Conservation (phyloP, 805 yeast species). For the Tetrapisispora fleetii region DNA sequence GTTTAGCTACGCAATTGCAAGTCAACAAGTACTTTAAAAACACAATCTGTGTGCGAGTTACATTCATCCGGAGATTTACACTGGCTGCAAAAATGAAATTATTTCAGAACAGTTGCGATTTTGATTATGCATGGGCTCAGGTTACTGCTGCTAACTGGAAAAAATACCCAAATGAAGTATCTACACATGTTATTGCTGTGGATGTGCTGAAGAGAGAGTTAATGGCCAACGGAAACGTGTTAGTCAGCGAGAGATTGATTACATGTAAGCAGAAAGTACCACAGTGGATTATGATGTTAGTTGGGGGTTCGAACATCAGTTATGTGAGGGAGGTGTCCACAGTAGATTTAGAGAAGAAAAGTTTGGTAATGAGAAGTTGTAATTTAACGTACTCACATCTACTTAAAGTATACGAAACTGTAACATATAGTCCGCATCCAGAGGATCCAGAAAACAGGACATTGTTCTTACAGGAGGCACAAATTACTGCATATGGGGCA, state of each 20-base stretch:
- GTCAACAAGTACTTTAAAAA: too few relatives aligned
- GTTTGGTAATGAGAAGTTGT: slow-evolving; percentile 71
- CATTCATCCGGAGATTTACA: neutral
- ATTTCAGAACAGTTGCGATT: slow-evolving; percentile 58
- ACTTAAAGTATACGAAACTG: slow-evolving; percentile 76
- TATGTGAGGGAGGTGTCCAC: slow-evolving; percentile 85
- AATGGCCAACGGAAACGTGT: slow-evolving; percentile 39
- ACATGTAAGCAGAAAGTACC: slow-evolving; percentile 87
- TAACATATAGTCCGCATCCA: slow-evolving; percentile 65
- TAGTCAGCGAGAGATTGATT: slow-evolving; percentile 77
- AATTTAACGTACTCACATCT: slow-evolving; percentile 74
- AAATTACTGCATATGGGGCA: slow-evolving; percentile 75
- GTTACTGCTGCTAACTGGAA: slow-evolving; percentile 96
- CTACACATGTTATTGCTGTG: slow-evolving; percentile 89
- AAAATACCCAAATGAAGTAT: slow-evolving; percentile 89
- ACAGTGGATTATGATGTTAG: slow-evolving; percentile 67
- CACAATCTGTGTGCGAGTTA: too few relatives aligned
- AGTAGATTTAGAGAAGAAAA: slow-evolving; percentile 56
- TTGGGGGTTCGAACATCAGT: slow-evolving; percentile 67
- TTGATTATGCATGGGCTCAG: slow-evolving; percentile 84
- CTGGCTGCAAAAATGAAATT: slow-evolving; percentile 50
- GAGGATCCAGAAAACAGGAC: slow-evolving; percentile 43
- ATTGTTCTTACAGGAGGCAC: slow-evolving; percentile 69
- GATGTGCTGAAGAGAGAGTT: slow-evolving; percentile 74
- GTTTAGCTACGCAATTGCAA: too few relatives aligned